Conservation (phyloP, 768 basidiomycete species). For the Tricholoma flavovirens region DNA sequence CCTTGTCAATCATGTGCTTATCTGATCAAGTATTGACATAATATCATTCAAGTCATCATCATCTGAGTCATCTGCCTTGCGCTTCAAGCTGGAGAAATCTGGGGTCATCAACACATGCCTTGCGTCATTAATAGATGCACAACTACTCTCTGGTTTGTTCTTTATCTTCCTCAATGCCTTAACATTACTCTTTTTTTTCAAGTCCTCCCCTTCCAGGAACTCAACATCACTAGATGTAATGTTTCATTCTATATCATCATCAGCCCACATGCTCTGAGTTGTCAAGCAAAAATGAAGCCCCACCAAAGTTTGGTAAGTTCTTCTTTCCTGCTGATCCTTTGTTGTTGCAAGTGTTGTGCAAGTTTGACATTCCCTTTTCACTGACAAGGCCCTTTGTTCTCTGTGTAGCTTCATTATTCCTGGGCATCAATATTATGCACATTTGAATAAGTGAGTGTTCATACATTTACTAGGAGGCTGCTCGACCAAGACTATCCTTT, state of each 20-base stretch:
- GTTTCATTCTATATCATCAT: not conserved
- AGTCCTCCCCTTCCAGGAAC: not conserved
- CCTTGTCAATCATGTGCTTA: not conserved
- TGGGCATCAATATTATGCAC: too few relatives aligned
- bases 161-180: not conserved
- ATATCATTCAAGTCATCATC: not conserved
- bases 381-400: too few relatives aligned
- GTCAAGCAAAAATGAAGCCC: not conserved
- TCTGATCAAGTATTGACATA: not conserved
- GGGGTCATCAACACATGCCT: not conserved
- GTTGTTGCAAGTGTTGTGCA: not conserved
- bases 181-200: not conserved
- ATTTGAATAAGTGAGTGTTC: too few relatives aligned
- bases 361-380: too few relatives aligned
- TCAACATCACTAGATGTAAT: not conserved
- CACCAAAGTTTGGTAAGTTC: not conserved
- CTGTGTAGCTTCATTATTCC: too few relatives aligned
- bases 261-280: not conserved
- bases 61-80: not conserved
- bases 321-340: not conserved
- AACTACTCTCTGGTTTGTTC: not conserved
- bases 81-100: not conserved
- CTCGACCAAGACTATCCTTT: too few relatives aligned
- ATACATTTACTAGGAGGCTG: too few relatives aligned
- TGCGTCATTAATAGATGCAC: not conserved